Base-by-base conservation (phyloP, 164 flowering plant species). In the Piper longum region DNA sequence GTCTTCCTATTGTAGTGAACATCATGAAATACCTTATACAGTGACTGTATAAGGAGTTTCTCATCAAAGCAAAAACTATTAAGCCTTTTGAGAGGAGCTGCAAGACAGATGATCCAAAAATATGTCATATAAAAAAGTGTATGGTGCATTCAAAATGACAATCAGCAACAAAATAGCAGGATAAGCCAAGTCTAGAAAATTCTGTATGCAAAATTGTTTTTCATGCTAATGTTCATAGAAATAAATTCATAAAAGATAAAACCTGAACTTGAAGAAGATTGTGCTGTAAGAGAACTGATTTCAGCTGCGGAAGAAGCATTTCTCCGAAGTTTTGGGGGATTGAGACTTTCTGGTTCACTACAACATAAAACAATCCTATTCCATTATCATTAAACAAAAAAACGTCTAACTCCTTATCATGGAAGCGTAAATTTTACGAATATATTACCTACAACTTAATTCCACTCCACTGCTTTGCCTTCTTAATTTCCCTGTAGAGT, bases 1-100 rank as follows among this genome's bases (percentile, higher is more conserved):
- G 11, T 48, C 14, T 2, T 9, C 9, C 52, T 9, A 9, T 48
- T 48, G 3, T 8, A 48, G 14, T 8, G 52, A n/a, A 56, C 61
- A 36, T 26, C 44, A n/a, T 45, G 44, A 19, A 7, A 2, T 19
- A 65, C 99, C 95, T 75, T 90, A 78, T 93, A 88, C 41, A 93
- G 83, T 62, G 99, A 71, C 65, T 88, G 96, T 54, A 93, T 70
- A 57, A 93, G 75, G 74, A 85, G 80, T 69, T 84, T 90, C 64
- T 93, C 99, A 66, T 90, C 96, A 74, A 93, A 88, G 57, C 87
- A 67, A 96, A 87, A 90, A 75, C 95, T 83, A 77, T 81, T 78
- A n/a, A 85, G 79, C 66, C 89, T 80, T 76, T 75, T 88, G 54
- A 82, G 79, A 62, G 82, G 81, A 74, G 77, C 93, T 87, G 71